Evolutionary conservation across 805 yeast species (phyloP), one percentile per base, ranked within the genome.

Genomic region (Ogataea nakhonphanomensis): DNA sequence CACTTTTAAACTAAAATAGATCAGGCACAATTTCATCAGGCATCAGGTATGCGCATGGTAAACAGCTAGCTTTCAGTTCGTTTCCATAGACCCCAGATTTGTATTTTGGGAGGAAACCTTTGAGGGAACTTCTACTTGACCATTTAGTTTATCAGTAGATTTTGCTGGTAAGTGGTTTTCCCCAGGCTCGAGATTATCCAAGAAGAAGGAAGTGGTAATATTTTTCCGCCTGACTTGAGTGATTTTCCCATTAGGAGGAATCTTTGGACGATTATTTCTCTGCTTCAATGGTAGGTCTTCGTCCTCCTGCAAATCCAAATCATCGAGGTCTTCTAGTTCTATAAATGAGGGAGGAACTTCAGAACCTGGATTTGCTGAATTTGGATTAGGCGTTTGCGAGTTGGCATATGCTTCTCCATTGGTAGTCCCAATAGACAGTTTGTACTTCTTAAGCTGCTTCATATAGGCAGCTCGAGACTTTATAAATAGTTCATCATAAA

Each of bases 211-310:
- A 30, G 61, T 69, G 0, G 75, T 67, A 5, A 78, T 62, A 9
- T 73, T 55, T 51, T 76, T 82, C 65, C 81, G 87, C 64, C 87
- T 88, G 5, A 76, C 64, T 1, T 77, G 73, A 4, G 84, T 64
- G 26, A 90, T 84, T 61, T 84, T 88, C 26, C 96, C 96, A 23
- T 87, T 84, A 6, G 96, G 96, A 9, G 97, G 96, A 36, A 93
- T 66, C 54, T 89, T 81, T 1, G 95, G 83, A 49, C 90, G 71
- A 22, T 73, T 72, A 46, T 81, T 80, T 41, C 90, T 72, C 50
- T 80, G 85, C 54, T 86, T 88, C 41, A 81, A 78, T 0, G 95
- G 89, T 50, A 87, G 69, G 41, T 84, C 90, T 12, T 86, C 96
- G 54, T 90, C 96, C 56, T 89, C 96, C 35, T 84, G 63, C 9